These are phyloP conservation scores for Ceratocystis huliohia DNA, from an alignment of 2,329 filamentous ascomycete species.

Conservation along the genomic window DNA sequence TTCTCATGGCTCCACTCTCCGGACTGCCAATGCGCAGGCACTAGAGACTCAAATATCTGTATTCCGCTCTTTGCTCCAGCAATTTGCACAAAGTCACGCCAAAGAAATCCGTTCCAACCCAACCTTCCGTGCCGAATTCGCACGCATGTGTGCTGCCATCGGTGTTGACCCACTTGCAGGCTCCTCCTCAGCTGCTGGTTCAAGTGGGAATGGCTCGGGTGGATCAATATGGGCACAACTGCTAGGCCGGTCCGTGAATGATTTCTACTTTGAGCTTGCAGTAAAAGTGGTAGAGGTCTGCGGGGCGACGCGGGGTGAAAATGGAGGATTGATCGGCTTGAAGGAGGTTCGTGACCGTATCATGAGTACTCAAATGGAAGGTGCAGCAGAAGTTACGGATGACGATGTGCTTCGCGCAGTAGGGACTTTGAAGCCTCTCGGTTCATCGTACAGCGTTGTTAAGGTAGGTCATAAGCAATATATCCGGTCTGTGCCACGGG, in stretches of 20 bases:
- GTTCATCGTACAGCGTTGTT: constrained; percentile 75
- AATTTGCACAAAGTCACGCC: constrained; percentile 87
- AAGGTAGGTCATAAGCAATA: constrained; percentile 73
- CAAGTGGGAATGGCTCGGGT: constrained; percentile 34
- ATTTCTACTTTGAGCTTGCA: constrained; percentile 96
- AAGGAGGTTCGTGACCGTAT: constrained; percentile 68
- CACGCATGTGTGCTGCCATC: constrained; percentile 94
- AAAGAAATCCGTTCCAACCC: constrained; percentile 94
- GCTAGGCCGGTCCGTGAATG: constrained; percentile 80
- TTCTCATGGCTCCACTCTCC: constrained; percentile 76
- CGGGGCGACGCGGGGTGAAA: constrained; percentile 71
- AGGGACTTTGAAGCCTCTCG: constrained; percentile 72
- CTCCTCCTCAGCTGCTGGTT: constrained; percentile 26
- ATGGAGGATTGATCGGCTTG: constrained; percentile 81
- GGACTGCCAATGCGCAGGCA: constrained; percentile 68
- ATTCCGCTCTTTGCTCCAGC: constrained; percentile 88
- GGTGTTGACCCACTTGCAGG: constrained; percentile 81
- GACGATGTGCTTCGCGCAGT: constrained; percentile 89
- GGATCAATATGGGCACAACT: constrained; percentile 86
- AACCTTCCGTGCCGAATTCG: constrained; percentile 89
- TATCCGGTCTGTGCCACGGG: constrained; percentile 85
- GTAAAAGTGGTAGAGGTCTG: constrained; percentile 94
- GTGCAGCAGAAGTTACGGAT: constrained; percentile 69
- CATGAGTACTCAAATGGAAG: constrained; percentile 58
- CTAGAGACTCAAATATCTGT: constrained; percentile 88